phyloP scores from a whole-genome alignment of 345 rosid genomes.

The Moringa oleifera region DNA sequence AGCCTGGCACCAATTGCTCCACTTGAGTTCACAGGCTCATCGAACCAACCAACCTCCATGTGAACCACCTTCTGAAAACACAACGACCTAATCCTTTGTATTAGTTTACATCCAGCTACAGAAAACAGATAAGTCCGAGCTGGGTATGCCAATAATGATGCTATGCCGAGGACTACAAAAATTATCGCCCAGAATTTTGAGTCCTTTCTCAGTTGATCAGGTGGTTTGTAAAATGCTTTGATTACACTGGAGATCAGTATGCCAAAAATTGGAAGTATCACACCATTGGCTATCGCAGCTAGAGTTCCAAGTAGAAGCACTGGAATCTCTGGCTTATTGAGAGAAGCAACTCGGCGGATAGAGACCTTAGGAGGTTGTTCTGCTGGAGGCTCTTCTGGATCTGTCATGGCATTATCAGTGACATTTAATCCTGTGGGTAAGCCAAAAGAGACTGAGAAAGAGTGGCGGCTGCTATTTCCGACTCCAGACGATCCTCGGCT shows the following conservation, averaged over 20 bases:
- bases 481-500: constrained; percentile 54
- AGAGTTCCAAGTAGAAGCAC: constrained; percentile 52
- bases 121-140: constrained; percentile 52
- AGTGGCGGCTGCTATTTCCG: constrained; percentile 56
- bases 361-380: constrained; percentile 40
- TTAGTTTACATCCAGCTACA: constrained; percentile 60
- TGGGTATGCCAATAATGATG: constrained; percentile 43
- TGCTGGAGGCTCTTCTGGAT: constrained; percentile 23
- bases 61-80: constrained; percentile 80
- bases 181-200: constrained; percentile 66
- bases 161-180: constrained; percentile 54
- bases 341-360: constrained; percentile 47
- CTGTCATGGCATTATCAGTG: constrained; percentile 23
- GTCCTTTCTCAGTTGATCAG: constrained; percentile 49
- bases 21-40: constrained; percentile 74
- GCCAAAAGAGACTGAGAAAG: constrained; percentile 53
- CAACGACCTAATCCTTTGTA: constrained; percentile 56
- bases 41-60: constrained; percentile 90
- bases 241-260: constrained; percentile 47
- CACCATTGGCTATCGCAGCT: constrained; percentile 46
- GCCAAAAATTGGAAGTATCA: constrained; percentile 54
- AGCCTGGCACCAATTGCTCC: constrained; percentile 81
- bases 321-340: constrained; percentile 82
- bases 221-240: constrained; percentile 52
- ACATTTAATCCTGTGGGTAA: constrained; percentile 39